Base-by-base conservation (phyloP, 192 early-diverging fungal genomes). In the Backusella tuberculispora region DNA sequence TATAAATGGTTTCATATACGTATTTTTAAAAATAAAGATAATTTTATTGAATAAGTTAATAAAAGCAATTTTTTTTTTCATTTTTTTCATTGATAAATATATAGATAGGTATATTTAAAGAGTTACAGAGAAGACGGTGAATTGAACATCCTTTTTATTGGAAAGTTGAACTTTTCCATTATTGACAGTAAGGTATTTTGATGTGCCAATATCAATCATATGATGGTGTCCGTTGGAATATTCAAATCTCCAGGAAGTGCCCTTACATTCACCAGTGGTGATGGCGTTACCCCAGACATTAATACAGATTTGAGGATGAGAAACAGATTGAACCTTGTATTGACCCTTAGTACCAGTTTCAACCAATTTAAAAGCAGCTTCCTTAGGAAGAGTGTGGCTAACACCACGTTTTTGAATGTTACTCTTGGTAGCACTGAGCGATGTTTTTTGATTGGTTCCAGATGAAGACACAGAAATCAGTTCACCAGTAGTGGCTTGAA, bases 121-220 rank as follows among this genome's bases (percentile, higher is more conserved):
- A 24, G 53, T 60, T 13, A 60, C 53, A 26, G 53, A 60, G 10
- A 60, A 60, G 53, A 60, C 26, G 53, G 53, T 60, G 9, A 60
- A 60, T 9, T 8, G 21, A 13, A 24, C 0, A 24, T 26, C 26
- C 21, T 60, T 60, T 7, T 26, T 60, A 19, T 60, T 60, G 9
- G 53, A 60, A 60, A 60, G 53, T 10, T 60, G 21, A 1, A 60
- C 53, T 10, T 26, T 60, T 60, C 53, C 53, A 26, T 60, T 60
- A 12, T 60, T 13, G n/a, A 60, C 8, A 60, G 8, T 26, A 60
- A 60, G 10, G 12, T 60, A 60, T 10, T 8, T 60, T 24, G 53
- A 60, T 26, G 53, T 60, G 24, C 53, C 53, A 5, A 60, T 24
- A 13, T 60, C 53, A 60, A 60, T 26, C n/a, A 60, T 26, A 24